Base-by-base conservation (phyloP, 164 flowering plant genomes). In the Kingdonia uniflora region DNA sequence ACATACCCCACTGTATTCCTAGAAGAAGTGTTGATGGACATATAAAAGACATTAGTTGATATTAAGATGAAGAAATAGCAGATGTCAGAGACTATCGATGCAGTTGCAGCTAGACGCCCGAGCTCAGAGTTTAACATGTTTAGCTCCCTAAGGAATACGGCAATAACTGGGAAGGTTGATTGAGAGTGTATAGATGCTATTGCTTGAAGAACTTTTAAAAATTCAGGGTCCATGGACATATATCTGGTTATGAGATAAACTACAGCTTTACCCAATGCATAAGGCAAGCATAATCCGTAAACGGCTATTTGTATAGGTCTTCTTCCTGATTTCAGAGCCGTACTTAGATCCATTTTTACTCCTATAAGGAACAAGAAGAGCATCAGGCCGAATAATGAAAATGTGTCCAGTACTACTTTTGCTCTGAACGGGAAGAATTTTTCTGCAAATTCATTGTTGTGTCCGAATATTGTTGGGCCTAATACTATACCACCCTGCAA, bases 51-150 rank as follows among this genome's bases (percentile, higher is more conserved):
- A 8, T 8, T 29, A 29, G 35, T 29, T 3, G 8, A 29, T 29
- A 3, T 29, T 8, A 29, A 4, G 35, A 29, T 3, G 8, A 3
- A 29, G 14, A 1, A 20, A 47, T 2, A 8, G 25, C 25, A 47
- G 1, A 20, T 19, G 21, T 11, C 25, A 21, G 25, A 3, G 14
- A 58, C 15, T 49, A 64, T 41, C 11, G 67, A 14, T 13, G 50
- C 19, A 1, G 50, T 23, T 12, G 55, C 6, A 2, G 69, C 66
- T 8, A 73, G 42, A 19, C 58, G 69, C 6, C 74, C 69, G 0
- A 67, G 39, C 38, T 67, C 66, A 0, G 73, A 56, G 39, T 61
- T n/a, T 65, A 72, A 60, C 35, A 68, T 56, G 1, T 63, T 53
- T 11, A 72, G 54, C 14, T 65, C 70, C 1, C 17, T 14, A 0